Evolutionary conservation across 345 rosid genomes (phyloP), one percentile per base, ranked within the genome.

Genomic region (Bruguiera gymnorhiza): DNA sequence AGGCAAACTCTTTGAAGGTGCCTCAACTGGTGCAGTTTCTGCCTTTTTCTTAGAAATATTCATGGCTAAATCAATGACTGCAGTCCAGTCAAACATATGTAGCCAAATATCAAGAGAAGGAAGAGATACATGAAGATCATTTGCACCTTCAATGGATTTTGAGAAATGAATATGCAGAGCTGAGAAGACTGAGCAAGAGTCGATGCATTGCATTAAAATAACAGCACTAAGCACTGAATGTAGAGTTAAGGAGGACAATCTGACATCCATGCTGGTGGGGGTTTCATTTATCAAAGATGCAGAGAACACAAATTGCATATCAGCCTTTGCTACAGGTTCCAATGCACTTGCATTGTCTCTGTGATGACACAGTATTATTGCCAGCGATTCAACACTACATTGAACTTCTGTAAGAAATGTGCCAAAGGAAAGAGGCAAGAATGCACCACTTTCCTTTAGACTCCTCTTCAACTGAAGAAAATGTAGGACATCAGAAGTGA

Each of bases 51-150:
- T 72, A 73, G 75, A 77, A 75, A 72, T 67, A 80, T 21, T 83
- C 77, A 72, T 66, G 65, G 21, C 62, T 70, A 65, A 79, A 70
- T 82, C 84, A 76, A 84, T 68, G 61, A 89, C 73, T 76, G 75
- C 74, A 54, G 68, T 74, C 97, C 96, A 93, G 56, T 86, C 86
- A 43, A 66, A 56, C 67, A 63, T 60, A 73, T 91, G 88, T 26
- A 93, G 75, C 97, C 96, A 93, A 69, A 93, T 71, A 74, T 83
- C 82, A 60, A 91, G 82, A 75, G 88, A 81, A 72, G 98, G 98
- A 68, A 89, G 86, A 73, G 83, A 79, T 68, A 93, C 60, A 55
- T 68, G 69, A 73, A 93, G 43, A 70, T 79, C 80, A 67, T 69
- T 78, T 63, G 61, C 80, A 70, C 72, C 79, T 31, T 68, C 75